Base-by-base conservation (phyloP, 495 filamentous ascomycete genomes). In the Astrothelium macrocarpum region DNA sequence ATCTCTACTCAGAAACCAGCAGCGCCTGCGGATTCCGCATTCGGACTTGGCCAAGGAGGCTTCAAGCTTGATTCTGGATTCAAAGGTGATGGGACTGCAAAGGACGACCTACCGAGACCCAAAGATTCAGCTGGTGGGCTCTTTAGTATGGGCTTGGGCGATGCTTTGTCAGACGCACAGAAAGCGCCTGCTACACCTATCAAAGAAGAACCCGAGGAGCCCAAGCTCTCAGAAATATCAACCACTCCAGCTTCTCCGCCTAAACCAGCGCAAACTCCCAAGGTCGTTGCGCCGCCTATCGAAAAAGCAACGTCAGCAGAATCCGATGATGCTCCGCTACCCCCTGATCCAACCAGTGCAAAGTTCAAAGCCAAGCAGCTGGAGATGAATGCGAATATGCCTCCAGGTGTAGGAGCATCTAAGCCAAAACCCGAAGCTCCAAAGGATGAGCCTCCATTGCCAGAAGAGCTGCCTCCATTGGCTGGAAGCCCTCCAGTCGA, bases 51-150 rank as follows among this genome's bases (percentile, higher is more conserved):
- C 11, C 56, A 66, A 18, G 67, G 74, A 60, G 79, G 81, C 0
- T 96, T 97, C 71, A 84, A 84, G 28, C 79, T 97, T 25, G 86
- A 82, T 1, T 89, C 87, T 49, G 87, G 84, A 16, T 97, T 97
- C 75, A 91, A 94, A 72, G 79, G 79, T 32, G 92, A 95, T 70
- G 81, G 80, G 10, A 77, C 80, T 60, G 82, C 82, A 28, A 82
- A 81, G 59, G 84, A 87, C 65, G 85, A 87, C 66, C 74, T 73
- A 23, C 79, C 84, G 11, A 81, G 83, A 42, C 74, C 81, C 23
- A 67, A 73, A 14, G 76, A 75, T 16, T 64, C 71, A 29, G 59
- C 66, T 66, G 10, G 71, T 72, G 36, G 75, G 70, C 18, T 81
- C 78, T 31, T 73, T 84, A 62, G 70, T 31, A 46, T 32, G 14